A percentile compares a stretch with the other conserved stretches of the same genome.
Evolutionary conservation across 2,329 filamentous ascomycete species (phyloP).

Genomic region (Rasamsonia emersonii): DNA sequence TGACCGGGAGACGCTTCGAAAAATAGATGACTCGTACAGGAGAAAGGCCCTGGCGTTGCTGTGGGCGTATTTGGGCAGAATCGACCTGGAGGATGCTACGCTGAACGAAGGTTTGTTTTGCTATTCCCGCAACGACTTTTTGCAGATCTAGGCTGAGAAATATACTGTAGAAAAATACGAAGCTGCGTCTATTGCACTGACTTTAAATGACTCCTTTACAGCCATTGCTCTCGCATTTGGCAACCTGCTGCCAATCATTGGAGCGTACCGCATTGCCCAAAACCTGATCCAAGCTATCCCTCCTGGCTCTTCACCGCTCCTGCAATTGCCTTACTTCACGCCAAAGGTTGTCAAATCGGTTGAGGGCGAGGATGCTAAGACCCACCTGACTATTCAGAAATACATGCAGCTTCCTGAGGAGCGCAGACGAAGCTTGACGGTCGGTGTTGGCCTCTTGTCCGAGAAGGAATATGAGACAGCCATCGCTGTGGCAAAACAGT

Average conservation of each 20-base stretch:
- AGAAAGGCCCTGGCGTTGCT: conserved; percentile 82
- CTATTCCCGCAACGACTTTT: not conserved
- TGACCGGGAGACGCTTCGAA: conserved; percentile 67
- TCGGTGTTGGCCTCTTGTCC: conserved; percentile 61
- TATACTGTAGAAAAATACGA: conserved; percentile 63
- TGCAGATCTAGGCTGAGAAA: not conserved
- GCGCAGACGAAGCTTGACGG: conserved; percentile 61
- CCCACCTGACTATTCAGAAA: conserved; percentile 69
- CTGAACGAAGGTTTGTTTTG: conserved; percentile 55
- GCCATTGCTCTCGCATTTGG: conserved; percentile 83
- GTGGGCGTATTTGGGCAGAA: conserved; percentile 88
- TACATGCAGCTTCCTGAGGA: conserved; percentile 79
- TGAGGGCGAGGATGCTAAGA: conserved; percentile 55
- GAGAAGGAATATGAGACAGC: conserved; percentile 69
- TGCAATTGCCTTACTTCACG: conserved; percentile 85
- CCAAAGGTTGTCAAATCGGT: conserved; percentile 43
- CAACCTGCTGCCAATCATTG: conserved; percentile 70
- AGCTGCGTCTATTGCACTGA: conserved; percentile 75
- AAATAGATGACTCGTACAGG: conserved; percentile 69
- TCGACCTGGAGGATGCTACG: conserved; percentile 69
- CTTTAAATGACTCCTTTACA: conserved; percentile 76
- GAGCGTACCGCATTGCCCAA: conserved; percentile 75
- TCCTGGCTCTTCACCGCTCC: conserved; percentile 73
- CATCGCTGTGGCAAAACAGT: conserved; percentile 68
- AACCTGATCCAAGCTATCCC: conserved; percentile 82